Conservation (phyloP, 2,329 filamentous ascomycete genomes). For the Pseudopithomyces maydicus region DNA sequence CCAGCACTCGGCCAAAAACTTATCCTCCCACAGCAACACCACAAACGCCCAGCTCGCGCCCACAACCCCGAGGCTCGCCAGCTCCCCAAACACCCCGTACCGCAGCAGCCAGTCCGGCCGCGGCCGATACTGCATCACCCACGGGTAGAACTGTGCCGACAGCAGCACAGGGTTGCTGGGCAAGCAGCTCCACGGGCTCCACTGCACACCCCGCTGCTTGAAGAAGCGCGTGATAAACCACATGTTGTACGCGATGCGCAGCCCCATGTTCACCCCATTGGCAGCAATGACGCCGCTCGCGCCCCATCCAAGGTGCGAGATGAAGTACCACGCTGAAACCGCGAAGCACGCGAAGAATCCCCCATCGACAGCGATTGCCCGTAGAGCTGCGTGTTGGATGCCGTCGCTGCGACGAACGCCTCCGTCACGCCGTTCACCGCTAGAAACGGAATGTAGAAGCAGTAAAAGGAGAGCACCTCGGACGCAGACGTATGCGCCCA, state of each 20-base stretch:
- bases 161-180: constrained; percentile 40
- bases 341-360: constrained; percentile 79
- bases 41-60: constrained; percentile 41
- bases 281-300: constrained; percentile 82
- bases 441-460: constrained; percentile 90
- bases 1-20: constrained; percentile 41
- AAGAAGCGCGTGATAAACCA: constrained; percentile 66
- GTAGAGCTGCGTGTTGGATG: constrained; percentile 74
- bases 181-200: constrained; percentile 23
- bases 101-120: constrained; percentile 26
- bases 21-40: constrained; percentile 40
- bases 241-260: constrained; percentile 81
- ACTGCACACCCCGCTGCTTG: constrained; percentile 18
- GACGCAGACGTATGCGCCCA: constrained; percentile 80
- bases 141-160: constrained; percentile 43
- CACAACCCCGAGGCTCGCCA: constrained; percentile 44
- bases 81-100: constrained; percentile 50
- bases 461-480: constrained; percentile 76
- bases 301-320: constrained; percentile 71
- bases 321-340: constrained; percentile 72
- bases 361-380: constrained; percentile 84
- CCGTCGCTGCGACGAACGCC: constrained; percentile 89
- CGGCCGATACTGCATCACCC: constrained; percentile 40
- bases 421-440: constrained; percentile 91
- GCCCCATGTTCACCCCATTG: constrained; percentile 87